A percentile compares a stretch with the other conserved stretches of the same genome.
Conservation (phyloP, 768 basidiomycete species). For the Lyophyllum semitale region DNA sequence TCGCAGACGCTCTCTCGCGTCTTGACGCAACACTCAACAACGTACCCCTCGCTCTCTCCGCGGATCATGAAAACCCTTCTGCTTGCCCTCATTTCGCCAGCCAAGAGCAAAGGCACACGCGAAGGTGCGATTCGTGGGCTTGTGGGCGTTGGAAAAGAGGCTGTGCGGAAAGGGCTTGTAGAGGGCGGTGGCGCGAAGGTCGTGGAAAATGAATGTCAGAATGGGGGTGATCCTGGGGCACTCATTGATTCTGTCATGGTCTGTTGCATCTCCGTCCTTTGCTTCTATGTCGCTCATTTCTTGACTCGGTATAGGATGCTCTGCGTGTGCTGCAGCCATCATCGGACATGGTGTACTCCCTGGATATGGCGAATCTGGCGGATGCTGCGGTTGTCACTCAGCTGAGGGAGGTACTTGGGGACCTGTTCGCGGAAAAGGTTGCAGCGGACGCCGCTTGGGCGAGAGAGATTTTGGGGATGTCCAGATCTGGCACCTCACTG, state of each 20-base stretch:
- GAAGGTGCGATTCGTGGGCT: constrained; percentile 91
- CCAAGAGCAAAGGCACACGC: constrained; percentile 76
- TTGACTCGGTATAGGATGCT: constrained; percentile 48
- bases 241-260: constrained; percentile 69
- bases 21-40: constrained; percentile 80
- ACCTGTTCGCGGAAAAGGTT: constrained; percentile 60
- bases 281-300: neutral
- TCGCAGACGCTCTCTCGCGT: constrained; percentile 84
- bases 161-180: constrained; percentile 78
- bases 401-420: constrained; percentile 58
- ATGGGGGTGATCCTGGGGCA: constrained; percentile 36
- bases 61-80: constrained; percentile 71
- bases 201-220: constrained; percentile 63
- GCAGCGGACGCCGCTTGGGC: constrained; percentile 67
- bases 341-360: constrained; percentile 58
- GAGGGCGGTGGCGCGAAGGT: constrained; percentile 80
- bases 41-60: constrained; percentile 69
- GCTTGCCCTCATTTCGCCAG: constrained; percentile 74
- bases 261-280: constrained; percentile 14
- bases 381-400: constrained; percentile 50
- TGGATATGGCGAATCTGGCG: constrained; percentile 48
- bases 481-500: constrained; percentile 9
- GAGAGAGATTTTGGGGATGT: constrained; percentile 49
- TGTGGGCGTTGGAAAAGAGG: constrained; percentile 82
- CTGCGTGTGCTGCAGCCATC: constrained; percentile 58